Percentiles rank a stretch among this genome's conserved stretches.
These are phyloP conservation scores for Chaetomiaceae sp. DNA, from an alignment of 2,329 filamentous ascomycete species.

Conservation along the genomic window DNA sequence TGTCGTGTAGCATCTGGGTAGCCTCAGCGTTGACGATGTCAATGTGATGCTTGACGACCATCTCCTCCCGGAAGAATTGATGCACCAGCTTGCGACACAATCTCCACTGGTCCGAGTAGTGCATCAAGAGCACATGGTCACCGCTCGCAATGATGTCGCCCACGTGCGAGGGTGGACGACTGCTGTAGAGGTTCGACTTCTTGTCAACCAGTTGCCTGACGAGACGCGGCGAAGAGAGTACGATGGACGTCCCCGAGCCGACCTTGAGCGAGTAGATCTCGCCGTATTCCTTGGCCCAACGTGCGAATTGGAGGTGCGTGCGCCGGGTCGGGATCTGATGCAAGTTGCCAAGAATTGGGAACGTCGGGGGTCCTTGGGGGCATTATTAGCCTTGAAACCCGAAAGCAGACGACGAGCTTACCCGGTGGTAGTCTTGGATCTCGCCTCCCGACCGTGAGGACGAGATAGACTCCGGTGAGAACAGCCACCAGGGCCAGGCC, in stretches of 20 bases:
- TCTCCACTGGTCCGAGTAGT: neutral
- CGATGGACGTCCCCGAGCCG: neutral
- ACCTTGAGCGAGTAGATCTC: constrained; percentile 1
- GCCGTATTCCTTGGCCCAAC: constrained; percentile 3
- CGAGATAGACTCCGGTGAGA: neutral
- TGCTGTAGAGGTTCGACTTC: constrained; percentile 3
- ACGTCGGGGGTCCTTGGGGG: neutral
- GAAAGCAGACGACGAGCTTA: neutral
- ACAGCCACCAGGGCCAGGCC: neutral
- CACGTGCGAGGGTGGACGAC: neutral
- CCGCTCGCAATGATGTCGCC: neutral
- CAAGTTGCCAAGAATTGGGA: neutral
- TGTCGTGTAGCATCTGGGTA: neutral
- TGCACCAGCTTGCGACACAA: constrained; percentile 1
- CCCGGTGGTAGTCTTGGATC: neutral
- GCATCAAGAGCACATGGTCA: neutral
- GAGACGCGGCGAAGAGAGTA: neutral
- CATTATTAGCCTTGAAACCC: neutral
- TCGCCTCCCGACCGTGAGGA: neutral
- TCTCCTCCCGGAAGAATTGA: neutral
- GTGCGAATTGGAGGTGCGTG: neutral
- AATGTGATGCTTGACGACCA: neutral
- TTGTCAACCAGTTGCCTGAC: constrained; percentile 2
- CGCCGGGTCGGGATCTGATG: neutral
- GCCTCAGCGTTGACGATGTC: neutral